Conservation (phyloP, 106 monocot species). For the Dioscorea zingiberensis region DNA sequence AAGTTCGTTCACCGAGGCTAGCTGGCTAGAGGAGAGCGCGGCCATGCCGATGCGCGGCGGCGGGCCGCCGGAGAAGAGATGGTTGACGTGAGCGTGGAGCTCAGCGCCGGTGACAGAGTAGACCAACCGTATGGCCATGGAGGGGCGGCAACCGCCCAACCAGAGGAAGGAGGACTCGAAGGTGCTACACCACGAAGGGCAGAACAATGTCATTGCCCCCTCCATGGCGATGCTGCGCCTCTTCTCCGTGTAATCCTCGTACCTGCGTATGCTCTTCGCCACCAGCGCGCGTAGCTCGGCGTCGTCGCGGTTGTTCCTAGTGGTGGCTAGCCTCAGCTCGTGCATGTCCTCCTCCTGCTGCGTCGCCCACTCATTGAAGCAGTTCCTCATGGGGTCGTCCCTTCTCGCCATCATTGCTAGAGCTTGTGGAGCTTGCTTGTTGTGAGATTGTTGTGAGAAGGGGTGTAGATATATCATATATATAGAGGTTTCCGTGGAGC, state of each 20-base stretch:
- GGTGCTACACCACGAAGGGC: constrained; percentile 46
- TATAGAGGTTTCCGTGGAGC: no score
- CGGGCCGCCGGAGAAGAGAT: constrained; percentile 7
- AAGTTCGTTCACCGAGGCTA: constrained; percentile 22
- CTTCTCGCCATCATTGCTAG: no score
- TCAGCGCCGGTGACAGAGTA: constrained; percentile 28
- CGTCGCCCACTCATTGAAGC: no score
- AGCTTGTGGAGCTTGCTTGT: no score
- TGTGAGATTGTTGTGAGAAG: no score
- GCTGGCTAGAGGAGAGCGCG: constrained; percentile 20
- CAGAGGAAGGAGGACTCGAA: constrained; percentile 45
- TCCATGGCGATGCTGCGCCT: constrained; percentile 16
- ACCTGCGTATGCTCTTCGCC: constrained; percentile 24
- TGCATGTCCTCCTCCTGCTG: background rate
- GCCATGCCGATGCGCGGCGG: background rate
- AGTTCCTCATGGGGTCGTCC: no score
- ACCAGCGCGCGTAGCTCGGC: constrained; percentile 15
- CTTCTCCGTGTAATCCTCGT: constrained; percentile 22
- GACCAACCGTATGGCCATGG: constrained; percentile 46
- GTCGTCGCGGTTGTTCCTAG: background rate
- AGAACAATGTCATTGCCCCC: constrained; percentile 29
- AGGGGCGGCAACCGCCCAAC: constrained; percentile 53
- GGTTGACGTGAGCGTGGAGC: constrained; percentile 28
- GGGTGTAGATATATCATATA: no score
- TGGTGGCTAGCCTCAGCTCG: background rate